Percentiles rank a stretch among this genome's conserved stretches.
Conservation (phyloP, 176 grass and related monocot genomes). For the Carex scoparia region DNA sequence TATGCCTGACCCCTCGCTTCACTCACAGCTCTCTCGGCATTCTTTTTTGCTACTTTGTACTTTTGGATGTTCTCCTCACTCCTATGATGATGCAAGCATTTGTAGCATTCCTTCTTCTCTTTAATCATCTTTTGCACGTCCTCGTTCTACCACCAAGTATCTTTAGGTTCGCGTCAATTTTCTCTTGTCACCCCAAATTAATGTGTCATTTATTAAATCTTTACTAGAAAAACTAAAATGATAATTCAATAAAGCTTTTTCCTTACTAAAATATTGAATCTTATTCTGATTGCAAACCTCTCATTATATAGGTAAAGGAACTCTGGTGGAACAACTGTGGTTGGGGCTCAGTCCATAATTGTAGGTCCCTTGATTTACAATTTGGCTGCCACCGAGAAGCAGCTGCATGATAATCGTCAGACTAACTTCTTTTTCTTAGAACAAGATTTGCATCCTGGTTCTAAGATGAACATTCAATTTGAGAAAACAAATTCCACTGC, state of each 20-base stretch:
- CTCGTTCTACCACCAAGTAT: no score
- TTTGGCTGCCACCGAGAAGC: slow-evolving; percentile 57
- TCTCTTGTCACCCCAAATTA: neutral
- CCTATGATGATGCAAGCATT: no score
- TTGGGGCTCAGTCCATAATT: slow-evolving; percentile 4
- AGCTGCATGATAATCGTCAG: slow-evolving; percentile 56
- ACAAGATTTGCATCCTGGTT: slow-evolving; percentile 51
- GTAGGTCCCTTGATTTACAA: neutral
- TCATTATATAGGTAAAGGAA: neutral
- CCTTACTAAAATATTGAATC: no score
- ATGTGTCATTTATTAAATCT: neutral
- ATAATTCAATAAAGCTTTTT: no score
- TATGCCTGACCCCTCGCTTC: no score
- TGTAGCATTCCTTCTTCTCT: no score
- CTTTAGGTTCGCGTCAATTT: no score
- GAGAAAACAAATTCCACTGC: slow-evolving; percentile 4
- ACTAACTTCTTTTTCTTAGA: slow-evolving; percentile 68
- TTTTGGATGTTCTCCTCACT: no score
- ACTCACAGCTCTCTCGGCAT: no score
- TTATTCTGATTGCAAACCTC: no score
- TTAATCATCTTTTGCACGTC: no score
- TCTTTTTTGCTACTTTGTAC: no score
- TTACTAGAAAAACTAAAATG: neutral
- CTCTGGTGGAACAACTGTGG: neutral
- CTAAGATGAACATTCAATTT: slow-evolving; percentile 56